These are phyloP conservation scores for Leptographium lundbergii DNA, from an alignment of 2,329 filamentous ascomycete species.

Conservation along the genomic window DNA sequence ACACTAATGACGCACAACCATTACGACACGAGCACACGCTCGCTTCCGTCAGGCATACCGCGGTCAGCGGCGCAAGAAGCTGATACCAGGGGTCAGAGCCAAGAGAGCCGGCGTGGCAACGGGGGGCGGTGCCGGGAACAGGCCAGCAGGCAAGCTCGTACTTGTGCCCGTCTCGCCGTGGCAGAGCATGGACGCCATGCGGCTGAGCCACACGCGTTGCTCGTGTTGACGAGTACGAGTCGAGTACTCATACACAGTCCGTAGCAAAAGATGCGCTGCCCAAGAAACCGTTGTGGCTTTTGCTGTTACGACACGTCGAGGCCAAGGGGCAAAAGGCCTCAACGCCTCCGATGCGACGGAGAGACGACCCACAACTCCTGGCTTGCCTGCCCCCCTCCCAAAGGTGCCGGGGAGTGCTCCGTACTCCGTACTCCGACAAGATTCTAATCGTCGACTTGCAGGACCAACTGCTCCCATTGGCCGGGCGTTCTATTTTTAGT, in stretches of 20 bases:
- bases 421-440: background rate
- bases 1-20: background rate
- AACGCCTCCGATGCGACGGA: background rate
- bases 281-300: too few species aligned
- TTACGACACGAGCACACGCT: background rate
- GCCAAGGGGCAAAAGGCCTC: background rate
- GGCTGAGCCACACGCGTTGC: background rate
- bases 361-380: background rate
- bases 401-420: background rate
- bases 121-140: too few species aligned
- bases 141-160: too few species aligned
- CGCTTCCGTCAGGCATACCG: background rate
- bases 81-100: background rate
- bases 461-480: conserved; percentile 6
- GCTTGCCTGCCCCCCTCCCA: background rate
- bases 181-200: too few species aligned
- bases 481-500: conserved; percentile 12
- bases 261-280: too few species aligned
- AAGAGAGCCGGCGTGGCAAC: too few species aligned
- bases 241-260: background rate
- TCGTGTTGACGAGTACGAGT: background rate
- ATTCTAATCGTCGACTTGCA: background rate
- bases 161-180: too few species aligned
- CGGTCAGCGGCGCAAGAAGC: background rate
- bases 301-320: background rate